Evolutionary conservation across 495 filamentous ascomycete genomes (phyloP).

Genomic region (Jackrogersella minutella): DNA sequence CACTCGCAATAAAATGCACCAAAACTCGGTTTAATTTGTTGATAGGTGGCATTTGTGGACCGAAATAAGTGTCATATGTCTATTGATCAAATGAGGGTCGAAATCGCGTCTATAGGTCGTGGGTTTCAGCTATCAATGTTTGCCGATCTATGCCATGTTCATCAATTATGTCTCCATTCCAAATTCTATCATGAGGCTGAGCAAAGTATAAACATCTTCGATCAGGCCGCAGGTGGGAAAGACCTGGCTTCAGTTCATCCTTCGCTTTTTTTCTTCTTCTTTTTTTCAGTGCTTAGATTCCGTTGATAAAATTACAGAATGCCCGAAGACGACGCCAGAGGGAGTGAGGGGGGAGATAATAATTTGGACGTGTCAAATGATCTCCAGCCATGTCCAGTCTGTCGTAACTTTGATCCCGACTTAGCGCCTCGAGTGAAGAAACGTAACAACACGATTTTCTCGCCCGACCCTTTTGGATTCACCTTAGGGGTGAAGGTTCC

Average conservation of each 20-base stretch:
- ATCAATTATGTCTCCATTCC: background rate
- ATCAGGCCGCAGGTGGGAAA: background rate
- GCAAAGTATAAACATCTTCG: background rate
- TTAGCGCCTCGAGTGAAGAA: background rate
- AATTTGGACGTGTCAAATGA: too few relatives aligned
- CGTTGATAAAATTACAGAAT: background rate
- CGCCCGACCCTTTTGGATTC: background rate
- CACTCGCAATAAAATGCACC: too few relatives aligned
- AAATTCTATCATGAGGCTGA: background rate
- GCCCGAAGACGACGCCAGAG: background rate
- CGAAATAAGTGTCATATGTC: background rate
- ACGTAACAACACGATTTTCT: background rate
- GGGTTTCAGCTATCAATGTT: background rate
- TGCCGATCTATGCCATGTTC: too few relatives aligned
- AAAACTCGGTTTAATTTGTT: too few relatives aligned
- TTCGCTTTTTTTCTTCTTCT: too few relatives aligned
- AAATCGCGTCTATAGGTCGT: background rate
- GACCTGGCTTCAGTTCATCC: background rate
- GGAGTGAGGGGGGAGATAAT: background rate
- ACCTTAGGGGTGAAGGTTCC: background rate
- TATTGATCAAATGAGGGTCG: background rate
- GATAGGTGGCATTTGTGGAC: background rate
- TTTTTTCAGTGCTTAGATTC: background rate
- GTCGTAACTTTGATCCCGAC: constrained; percentile 3
- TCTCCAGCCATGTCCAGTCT: background rate